Evolutionary conservation across 2,329 filamentous ascomycete genomes (phyloP), one percentile per base, ranked within the genome.

Genomic region (Phyllosticta citriasiana): DNA sequence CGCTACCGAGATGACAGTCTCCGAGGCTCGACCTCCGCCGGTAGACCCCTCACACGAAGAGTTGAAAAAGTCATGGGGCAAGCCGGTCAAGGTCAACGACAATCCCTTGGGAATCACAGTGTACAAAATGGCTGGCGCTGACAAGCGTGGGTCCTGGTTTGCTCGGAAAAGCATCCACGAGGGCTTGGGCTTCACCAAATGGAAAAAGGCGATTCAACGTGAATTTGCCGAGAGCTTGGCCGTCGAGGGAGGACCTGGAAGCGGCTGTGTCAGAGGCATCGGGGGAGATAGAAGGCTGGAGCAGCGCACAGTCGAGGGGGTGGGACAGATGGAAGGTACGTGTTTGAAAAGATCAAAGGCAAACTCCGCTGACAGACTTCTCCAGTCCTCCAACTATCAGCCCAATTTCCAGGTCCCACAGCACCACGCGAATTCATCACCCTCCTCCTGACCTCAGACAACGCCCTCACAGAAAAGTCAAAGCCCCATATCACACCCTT

Each of bases 71-170:
- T 84, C 90, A 74, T 97, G 93, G 91, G 83, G 84, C 53, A 96
- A 95, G 73, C 88, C 91, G 52, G 77, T 92, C 69, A 93, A 91
- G 74, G 74, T 82, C 2, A 85, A 81, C 66, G 87, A 92, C 22
- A 94, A 95, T 68, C 88, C 90, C 0, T 78, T 90, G 8, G 85
- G 82, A 0, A 86, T 97, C 64, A 81, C 80, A 60, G 85, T 97
- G 25, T 96, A 88, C 77, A 96, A 95, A 72, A 80, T 94, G 63
- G 77, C 81, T 0, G 84, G 87, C 2, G 87, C 89, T 67, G 93
- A 97, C 73, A 86, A 90, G 47, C 87, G 87, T 65, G 93, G 92
- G 2, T 81, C 88, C 7, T 97, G 93, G 93, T 97, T 97, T 74
- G 90, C 90, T 25, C 79, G 93, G 60, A 80, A 88, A 56, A 96